Evolutionary conservation across 2,329 filamentous ascomycete species (phyloP), one percentile per base, ranked within the genome.

Genomic region (Diplodia intermedia): DNA sequence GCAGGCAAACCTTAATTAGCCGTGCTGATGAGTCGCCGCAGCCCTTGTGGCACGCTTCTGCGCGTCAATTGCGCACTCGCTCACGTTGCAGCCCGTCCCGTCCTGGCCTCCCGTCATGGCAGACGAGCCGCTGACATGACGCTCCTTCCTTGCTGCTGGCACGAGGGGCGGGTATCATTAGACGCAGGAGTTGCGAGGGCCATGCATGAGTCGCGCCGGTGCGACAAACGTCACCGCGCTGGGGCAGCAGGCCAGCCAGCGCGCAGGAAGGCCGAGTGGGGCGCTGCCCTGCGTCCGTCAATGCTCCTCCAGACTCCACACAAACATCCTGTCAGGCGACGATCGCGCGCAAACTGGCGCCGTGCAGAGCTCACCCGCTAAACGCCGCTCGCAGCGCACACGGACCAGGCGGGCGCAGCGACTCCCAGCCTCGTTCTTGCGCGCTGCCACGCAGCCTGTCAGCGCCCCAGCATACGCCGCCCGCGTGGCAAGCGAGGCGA

Each of bases 11-110:
- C 47, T 63, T 63, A 63, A 63, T 63, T 52, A 26, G 29, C 55
- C 4, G 14, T 49, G 23, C n/a, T 6, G 38, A 61, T 61, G 56
- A 61, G 23, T 61, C 23, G 40, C 26, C 57, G 29, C 18, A 43
- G 43, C 60, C 60, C 60, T 38, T 63, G 60, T 63, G 47, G 60
- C 60, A 61, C 60, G 60, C 60, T 63, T 52, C 60, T 63, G 60
- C 60, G 60, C 60, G 60, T 63, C 60, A 63, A 36, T 50, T 63
- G 50, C 33, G 12, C n/a, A 15, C 23, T 47, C 26, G 38, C 15
- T 47, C 40, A 47, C 40, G 18, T 40, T 50, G 15, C 12, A 38
- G 11, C 14, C 38, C 18, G 23, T 33, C 26, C 57, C 57, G 40
- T 63, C 33, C 60, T 52, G 12, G 43, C 60, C 57, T 49, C n/a